Evolutionary conservation across 139 green algal species (phyloP).

Genomic region (Auxenochlorella pyrenoidosa): DNA sequence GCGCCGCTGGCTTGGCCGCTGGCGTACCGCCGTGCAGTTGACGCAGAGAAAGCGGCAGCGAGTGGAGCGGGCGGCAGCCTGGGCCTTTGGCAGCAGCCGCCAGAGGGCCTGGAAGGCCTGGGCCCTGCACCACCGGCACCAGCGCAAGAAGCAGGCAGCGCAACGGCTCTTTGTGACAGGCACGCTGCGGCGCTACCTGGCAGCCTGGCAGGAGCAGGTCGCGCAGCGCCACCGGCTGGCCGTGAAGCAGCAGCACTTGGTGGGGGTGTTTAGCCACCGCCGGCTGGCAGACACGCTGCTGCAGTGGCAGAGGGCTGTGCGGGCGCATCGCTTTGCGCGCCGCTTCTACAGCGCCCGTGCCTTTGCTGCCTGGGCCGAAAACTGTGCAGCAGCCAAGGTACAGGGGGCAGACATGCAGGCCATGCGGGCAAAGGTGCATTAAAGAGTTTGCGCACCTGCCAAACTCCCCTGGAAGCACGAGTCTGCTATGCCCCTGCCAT

Average conservation of each 20-base stretch:
- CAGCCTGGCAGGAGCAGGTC: not conserved
- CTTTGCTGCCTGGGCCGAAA: not conserved
- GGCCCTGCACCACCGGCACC: not conserved
- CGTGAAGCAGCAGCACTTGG: slow-evolving; percentile 14
- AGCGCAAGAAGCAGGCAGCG: not conserved
- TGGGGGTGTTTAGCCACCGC: not conserved
- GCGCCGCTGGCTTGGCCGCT: not conserved
- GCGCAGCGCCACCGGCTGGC: not conserved
- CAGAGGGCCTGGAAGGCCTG: slow-evolving; percentile 2
- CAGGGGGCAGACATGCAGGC: not conserved
- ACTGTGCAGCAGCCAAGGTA: not conserved
- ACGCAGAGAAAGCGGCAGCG: not conserved
- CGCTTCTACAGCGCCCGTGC: not conserved
- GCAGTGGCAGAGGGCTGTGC: not conserved
- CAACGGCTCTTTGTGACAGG: not conserved
- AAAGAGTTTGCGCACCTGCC: too few relatives aligned
- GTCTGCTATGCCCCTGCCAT: not conserved
- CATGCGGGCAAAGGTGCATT: too few relatives aligned
- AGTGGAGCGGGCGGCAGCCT: not conserved
- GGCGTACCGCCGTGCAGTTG: not conserved
- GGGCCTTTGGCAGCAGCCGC: not conserved
- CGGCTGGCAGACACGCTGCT: not conserved
- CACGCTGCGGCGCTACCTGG: slow-evolving; percentile 6
- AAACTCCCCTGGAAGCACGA: too few relatives aligned
- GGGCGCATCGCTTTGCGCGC: not conserved